These are phyloP conservation scores for Melastoma candidum DNA, from an alignment of 441 rosid species.

Conservation along the genomic window DNA sequence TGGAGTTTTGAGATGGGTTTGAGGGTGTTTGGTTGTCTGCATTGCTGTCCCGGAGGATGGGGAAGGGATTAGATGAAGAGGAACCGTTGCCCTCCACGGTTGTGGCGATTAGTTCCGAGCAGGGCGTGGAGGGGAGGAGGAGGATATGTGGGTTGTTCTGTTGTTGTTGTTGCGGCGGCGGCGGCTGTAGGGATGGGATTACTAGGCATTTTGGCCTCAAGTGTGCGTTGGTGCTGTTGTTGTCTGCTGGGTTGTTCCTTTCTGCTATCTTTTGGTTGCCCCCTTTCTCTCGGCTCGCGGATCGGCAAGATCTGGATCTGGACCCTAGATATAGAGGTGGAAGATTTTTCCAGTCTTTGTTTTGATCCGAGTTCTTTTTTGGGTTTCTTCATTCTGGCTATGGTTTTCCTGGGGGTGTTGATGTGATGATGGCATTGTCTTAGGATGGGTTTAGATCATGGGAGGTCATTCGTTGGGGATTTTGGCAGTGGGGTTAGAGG, in stretches of 20 bases:
- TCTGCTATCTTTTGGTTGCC: slow-evolving; percentile 78
- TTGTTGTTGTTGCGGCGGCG: slow-evolving; percentile 7
- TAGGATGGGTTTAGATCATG: too few species aligned
- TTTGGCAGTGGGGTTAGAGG: too few species aligned
- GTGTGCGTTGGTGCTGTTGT: slow-evolving; percentile 41
- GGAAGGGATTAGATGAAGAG: slow-evolving; percentile 51
- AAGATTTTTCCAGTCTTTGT: slow-evolving; percentile 1
- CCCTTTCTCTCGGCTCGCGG: slow-evolving; percentile 42
- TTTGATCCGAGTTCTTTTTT: not conserved
- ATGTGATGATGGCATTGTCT: too few species aligned
- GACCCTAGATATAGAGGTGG: slow-evolving; percentile 64
- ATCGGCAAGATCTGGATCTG: slow-evolving; percentile 48
- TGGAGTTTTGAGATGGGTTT: too few species aligned
- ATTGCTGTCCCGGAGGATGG: slow-evolving; percentile 32
- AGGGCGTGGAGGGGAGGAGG: slow-evolving; percentile 17
- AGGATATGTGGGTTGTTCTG: not conserved
- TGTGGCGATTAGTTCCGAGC: slow-evolving; percentile 17
- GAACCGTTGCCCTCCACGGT: slow-evolving; percentile 23
- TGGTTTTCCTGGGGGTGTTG: too few species aligned
- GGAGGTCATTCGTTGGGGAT: too few species aligned
- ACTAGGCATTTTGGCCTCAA: slow-evolving; percentile 32
- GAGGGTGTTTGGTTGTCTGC: not conserved
- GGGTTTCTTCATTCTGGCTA: too few species aligned
- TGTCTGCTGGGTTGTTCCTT: slow-evolving; percentile 53
- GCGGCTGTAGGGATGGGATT: slow-evolving; percentile 26